Evolutionary conservation across 2,329 filamentous ascomycete genomes (phyloP).

Genomic region (Fusarium nisikadoi): DNA sequence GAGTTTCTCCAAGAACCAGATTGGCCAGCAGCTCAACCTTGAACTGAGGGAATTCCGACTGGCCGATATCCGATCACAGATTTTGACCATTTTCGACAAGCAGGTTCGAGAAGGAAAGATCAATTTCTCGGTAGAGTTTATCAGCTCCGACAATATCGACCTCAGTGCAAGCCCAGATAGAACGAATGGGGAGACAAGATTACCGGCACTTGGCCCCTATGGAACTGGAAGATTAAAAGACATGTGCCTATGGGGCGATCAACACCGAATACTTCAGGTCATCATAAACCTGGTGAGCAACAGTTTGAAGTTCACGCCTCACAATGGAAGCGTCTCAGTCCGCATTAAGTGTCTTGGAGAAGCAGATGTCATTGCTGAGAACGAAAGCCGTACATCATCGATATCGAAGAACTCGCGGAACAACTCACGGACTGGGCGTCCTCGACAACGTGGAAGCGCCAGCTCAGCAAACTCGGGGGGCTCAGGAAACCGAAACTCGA

Average conservation of each 20-base stretch:
- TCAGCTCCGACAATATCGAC: constrained; percentile 51
- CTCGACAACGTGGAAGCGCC: constrained; percentile 59
- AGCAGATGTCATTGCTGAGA: constrained; percentile 53
- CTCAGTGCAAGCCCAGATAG: constrained; percentile 48
- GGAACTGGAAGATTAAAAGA: constrained; percentile 79
- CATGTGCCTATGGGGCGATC: constrained; percentile 92
- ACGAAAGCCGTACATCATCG: constrained; percentile 64
- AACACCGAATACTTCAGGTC: constrained; percentile 90
- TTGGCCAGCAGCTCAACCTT: constrained; percentile 82
- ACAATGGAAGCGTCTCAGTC: constrained; percentile 78
- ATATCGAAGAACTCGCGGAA: constrained; percentile 61
- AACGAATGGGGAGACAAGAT: constrained; percentile 49
- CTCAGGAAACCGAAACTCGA: constrained; percentile 52
- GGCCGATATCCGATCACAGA: constrained; percentile 84
- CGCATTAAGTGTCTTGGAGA: constrained; percentile 79
- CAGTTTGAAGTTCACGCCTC: constrained; percentile 88
- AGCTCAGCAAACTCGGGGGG: constrained; percentile 62
- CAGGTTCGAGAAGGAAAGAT: constrained; percentile 85
- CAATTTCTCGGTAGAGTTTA: constrained; percentile 76
- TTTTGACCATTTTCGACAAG: constrained; percentile 88
- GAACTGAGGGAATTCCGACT: constrained; percentile 88
- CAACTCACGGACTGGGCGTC: constrained; percentile 54
- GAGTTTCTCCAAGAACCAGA: constrained; percentile 95
- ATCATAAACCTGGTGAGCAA: constrained; percentile 94
- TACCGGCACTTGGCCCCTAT: constrained; percentile 71